Percentiles rank a stretch among this genome's conserved stretches.
Evolutionary conservation across 2,329 filamentous ascomycete species (phyloP).

Genomic region (Alternaria rosae): DNA sequence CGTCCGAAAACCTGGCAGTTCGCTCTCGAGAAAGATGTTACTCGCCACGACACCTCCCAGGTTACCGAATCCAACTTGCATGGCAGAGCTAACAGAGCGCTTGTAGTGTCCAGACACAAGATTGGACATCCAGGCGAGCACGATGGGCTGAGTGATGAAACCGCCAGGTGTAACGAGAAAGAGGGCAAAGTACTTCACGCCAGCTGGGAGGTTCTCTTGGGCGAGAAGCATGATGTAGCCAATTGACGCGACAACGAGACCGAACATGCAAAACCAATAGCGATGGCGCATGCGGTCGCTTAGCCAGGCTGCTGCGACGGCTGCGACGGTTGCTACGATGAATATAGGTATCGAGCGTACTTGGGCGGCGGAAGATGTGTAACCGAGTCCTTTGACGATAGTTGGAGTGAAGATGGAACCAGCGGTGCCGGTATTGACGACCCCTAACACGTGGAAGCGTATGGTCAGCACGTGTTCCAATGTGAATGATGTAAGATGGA

Average conservation of each 20-base stretch:
- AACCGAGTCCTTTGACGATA: slow-evolving; percentile 52
- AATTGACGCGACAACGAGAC: slow-evolving; percentile 58
- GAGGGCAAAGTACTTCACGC: slow-evolving; percentile 62
- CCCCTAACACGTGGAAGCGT: slow-evolving; percentile 4
- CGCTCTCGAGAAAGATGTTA: slow-evolving; percentile 57
- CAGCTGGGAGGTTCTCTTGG: slow-evolving; percentile 54
- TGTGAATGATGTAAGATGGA: rapidly evolving
- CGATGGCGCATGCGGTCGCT: slow-evolving; percentile 62
- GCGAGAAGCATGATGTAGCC: slow-evolving; percentile 64
- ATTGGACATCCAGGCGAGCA: slow-evolving; percentile 65
- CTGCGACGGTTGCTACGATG: slow-evolving; percentile 47
- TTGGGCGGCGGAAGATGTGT: slow-evolving; percentile 47
- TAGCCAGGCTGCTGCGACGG: slow-evolving; percentile 51
- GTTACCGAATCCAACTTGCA: slow-evolving; percentile 59
- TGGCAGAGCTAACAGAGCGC: slow-evolving; percentile 59
- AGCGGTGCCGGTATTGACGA: slow-evolving; percentile 58
- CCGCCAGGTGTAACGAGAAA: slow-evolving; percentile 63
- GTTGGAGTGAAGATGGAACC: slow-evolving; percentile 53
- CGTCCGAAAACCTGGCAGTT: slow-evolving; percentile 57
- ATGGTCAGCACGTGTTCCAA: background rate
- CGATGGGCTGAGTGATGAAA: slow-evolving; percentile 63
- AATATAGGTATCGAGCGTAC: slow-evolving; percentile 51
- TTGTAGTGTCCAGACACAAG: slow-evolving; percentile 67
- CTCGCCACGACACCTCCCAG: slow-evolving; percentile 59
- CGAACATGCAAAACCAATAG: slow-evolving; percentile 61